Conservation (phyloP, 371 early-diverging fungal species). For the Mortierella sp. region DNA sequence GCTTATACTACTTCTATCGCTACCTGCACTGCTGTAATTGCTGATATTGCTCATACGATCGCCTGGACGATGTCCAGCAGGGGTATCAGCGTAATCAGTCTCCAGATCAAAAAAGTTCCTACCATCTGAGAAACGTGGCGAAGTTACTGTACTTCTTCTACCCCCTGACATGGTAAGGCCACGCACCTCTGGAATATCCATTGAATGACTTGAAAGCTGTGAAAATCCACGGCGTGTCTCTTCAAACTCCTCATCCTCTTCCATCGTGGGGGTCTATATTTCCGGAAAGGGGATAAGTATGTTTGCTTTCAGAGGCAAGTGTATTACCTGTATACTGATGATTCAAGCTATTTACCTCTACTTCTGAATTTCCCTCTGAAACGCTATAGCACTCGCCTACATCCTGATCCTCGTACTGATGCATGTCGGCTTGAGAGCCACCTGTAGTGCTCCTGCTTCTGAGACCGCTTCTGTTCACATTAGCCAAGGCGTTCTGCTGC, state of each 20-base stretch:
- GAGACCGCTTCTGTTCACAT: not conserved
- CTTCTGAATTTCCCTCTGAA: too few species aligned
- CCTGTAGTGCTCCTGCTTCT: constrained; percentile 8
- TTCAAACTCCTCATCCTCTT: constrained; percentile 35
- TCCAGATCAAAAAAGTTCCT: constrained; percentile 45
- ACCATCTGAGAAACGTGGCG: constrained; percentile 31
- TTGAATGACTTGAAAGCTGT: not conserved
- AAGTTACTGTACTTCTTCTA: constrained; percentile 4
- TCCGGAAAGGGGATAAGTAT: not conserved
- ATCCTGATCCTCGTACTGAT: constrained; percentile 15
- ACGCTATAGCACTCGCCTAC: constrained; percentile 21
- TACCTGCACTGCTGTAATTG: constrained; percentile 24
- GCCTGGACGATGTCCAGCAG: constrained; percentile 16
- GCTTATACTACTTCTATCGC: constrained; percentile 14
- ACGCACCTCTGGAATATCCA: constrained; percentile 7
- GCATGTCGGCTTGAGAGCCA: constrained; percentile 12
- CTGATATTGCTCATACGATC: constrained; percentile 21
- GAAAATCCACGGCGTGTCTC: constrained; percentile 22
- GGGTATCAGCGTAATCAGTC: constrained; percentile 25
- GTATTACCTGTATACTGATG: too few species aligned
- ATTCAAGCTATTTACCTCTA: too few species aligned
- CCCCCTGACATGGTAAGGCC: constrained; percentile 2
- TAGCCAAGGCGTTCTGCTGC: not conserved
- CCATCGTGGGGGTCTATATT: not conserved
- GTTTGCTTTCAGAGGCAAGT: too few species aligned